Base-by-base conservation (phyloP, 2,329 filamentous ascomycete genomes). In the Cladophialophora yegresii region DNA sequence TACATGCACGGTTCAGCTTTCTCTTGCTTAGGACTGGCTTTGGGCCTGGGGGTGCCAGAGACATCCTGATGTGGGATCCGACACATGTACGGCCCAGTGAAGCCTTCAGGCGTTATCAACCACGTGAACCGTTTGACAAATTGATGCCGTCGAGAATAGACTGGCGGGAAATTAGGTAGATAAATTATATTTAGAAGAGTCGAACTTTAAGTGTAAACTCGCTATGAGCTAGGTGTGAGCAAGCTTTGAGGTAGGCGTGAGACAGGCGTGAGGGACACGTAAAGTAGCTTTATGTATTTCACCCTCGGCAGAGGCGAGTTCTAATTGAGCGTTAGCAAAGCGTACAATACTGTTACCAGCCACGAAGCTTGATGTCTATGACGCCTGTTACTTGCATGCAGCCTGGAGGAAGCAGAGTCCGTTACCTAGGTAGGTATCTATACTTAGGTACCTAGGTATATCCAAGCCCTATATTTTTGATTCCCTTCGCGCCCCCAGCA, bases 1-100 rank as follows among this genome's bases (percentile, higher is more conserved):
- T 28, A 30, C 60, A 62, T n/a, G 58, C 32, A n/a, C 58, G 49
- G 50, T 61, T 61, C 45, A 53, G n/a, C 51, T 49, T 61, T 47
- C 58, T 12, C 10, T 16, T 26, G 22, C 5, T 50, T 4, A 26
- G 20, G 16, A 20, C 20, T 26, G 47, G 36, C 9, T 50, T 13
- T 26, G 47, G 9, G 23, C 20, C 9, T 50, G 20, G 23, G 20
- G 22, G 23, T 13, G 47, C 47, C 8, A 1, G 47, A 2, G 47
- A 50, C 47, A 50, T 50, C 47, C 47, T 28, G 47, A 50, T 6
- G 20, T n/a, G 22, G 9, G 20, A 4, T 28, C 12, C 26, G 22
- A 13, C n/a, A 26, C 20, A 49, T 50, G 8, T 3, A 50, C 7
- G 47, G 12, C 22, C 22, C 9, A 4, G 9, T 22, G 12, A 26